Base-by-base conservation (phyloP, 768 basidiomycete genomes). In the Agaricus subrufescens region DNA sequence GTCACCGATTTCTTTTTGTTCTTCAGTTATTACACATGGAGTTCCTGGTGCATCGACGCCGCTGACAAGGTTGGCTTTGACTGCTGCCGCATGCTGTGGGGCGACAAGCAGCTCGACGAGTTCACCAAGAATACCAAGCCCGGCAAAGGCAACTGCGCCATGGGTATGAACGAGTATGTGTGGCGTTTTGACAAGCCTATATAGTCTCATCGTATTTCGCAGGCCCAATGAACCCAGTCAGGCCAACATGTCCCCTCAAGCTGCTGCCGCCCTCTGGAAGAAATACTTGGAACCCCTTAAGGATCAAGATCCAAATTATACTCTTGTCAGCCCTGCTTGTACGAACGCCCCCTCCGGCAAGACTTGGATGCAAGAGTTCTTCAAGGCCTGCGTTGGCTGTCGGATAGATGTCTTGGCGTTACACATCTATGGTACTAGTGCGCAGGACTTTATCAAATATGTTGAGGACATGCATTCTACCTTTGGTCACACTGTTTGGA, bases 131-230 rank as follows among this genome's bases (percentile, higher is more conserved):
- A 71, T 43, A 79, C 85, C 30, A 69, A 75, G 47, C 59, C 67
- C 14, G 83, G 82, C 39, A 83, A 86, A 62, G 79, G 83, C 52
- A 62, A 69, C 25, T 63, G 64, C 52, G 81, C 76, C 40, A 60
- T 88, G 23, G 87, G 84, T 52, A 69, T 79, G 66, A 97, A 96
- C 64, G 94, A 94, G 93, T 92, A 57, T 10, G 84, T 66, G 34
- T 44, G 9, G 48, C 43, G 39, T 29, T 42, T 25, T 58, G 42
- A n/a, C n/a, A 10, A 12, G 26, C n/a, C n/a, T 30, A 11, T 26
- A 19, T 42, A 19, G 37, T 55, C 14, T 46, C 19, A 31, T 14
- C 50, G 54, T 55, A 42, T 31, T 15, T 30, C 34, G 15, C 61
- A 94, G 93, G 67, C 90, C 90, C 27, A 84, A 95, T 59, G 74